phyloP scores from a whole-genome alignment of 2,329 filamentous ascomycete genomes.

The Neonectria punicea region DNA sequence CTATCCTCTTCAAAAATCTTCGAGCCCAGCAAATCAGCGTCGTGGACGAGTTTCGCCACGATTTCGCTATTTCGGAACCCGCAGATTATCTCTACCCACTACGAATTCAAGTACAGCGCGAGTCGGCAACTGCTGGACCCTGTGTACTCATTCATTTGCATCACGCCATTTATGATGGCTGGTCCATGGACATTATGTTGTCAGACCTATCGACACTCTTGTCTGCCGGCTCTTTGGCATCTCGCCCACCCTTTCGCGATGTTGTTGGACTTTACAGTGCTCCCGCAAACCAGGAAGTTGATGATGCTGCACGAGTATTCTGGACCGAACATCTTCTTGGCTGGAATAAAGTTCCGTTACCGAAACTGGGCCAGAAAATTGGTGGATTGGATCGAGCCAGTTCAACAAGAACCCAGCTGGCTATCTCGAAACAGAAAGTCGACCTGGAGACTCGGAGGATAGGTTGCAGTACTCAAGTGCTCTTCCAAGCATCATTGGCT shows the following conservation, averaged over 20 bases:
- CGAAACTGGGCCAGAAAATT: slow-evolving; percentile 56
- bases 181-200: slow-evolving; percentile 82
- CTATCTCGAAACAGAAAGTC: slow-evolving; percentile 30
- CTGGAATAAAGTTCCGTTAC: slow-evolving; percentile 64
- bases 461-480: slow-evolving; percentile 71
- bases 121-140: slow-evolving; percentile 31
- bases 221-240: slow-evolving; percentile 31
- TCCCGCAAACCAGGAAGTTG: slow-evolving; percentile 35
- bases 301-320: slow-evolving; percentile 64
- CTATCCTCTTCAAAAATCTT: slow-evolving; percentile 69
- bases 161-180: slow-evolving; percentile 92
- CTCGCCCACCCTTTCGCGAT: slow-evolving; percentile 68
- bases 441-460: slow-evolving; percentile 51
- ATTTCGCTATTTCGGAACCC: slow-evolving; percentile 52
- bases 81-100: slow-evolving; percentile 66
- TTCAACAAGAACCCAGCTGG: slow-evolving; percentile 27
- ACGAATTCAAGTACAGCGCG: slow-evolving; percentile 62
- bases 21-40: slow-evolving; percentile 54
- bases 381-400: slow-evolving; percentile 22
- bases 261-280: slow-evolving; percentile 63
- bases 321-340: slow-evolving; percentile 76
- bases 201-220: slow-evolving; percentile 71
- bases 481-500: slow-evolving; percentile 79
- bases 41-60: slow-evolving; percentile 50
- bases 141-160: slow-evolving; percentile 70